A percentile compares a stretch with the other conserved stretches of the same genome.
Evolutionary conservation across 768 basidiomycete genomes (phyloP).

Genomic region (Tephrocybe sp.): DNA sequence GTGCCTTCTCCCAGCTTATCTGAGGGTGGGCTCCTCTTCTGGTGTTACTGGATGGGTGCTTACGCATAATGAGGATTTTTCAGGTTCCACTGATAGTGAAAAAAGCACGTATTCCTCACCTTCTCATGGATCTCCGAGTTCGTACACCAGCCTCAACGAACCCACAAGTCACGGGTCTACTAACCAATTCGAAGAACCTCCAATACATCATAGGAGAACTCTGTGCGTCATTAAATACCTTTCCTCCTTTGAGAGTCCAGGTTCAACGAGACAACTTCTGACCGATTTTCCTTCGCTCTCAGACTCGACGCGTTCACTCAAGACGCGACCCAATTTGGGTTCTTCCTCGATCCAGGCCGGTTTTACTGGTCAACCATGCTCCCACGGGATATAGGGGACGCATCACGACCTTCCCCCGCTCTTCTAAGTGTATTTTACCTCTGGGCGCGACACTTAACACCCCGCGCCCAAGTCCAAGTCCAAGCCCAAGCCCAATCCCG

Average conservation of each 20-base stretch:
- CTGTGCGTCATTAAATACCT: neutral
- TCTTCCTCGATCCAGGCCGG: constrained; percentile 53
- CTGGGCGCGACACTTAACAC: constrained; percentile 43
- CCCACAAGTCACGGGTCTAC: neutral
- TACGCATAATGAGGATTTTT: neutral
- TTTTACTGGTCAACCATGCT: constrained; percentile 45
- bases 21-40: neutral
- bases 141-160: neutral
- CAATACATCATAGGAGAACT: neutral
- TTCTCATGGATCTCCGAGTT: neutral
- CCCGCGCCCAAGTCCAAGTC: too few relatives aligned
- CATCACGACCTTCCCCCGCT: constrained; percentile 43
- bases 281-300: too few relatives aligned
- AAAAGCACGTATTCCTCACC: neutral
- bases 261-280: too few relatives aligned
- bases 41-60: neutral
- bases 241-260: neutral
- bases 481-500: too few relatives aligned
- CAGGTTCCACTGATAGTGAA: neutral
- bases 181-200: neutral
- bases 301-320: constrained; percentile 6
- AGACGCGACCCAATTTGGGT: constrained; percentile 39
- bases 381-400: constrained; percentile 40
- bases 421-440: constrained; percentile 45
- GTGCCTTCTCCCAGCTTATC: neutral